phyloP scores from a whole-genome alignment of 805 yeast species.

The Sugiyamaella marilandica region DNA sequence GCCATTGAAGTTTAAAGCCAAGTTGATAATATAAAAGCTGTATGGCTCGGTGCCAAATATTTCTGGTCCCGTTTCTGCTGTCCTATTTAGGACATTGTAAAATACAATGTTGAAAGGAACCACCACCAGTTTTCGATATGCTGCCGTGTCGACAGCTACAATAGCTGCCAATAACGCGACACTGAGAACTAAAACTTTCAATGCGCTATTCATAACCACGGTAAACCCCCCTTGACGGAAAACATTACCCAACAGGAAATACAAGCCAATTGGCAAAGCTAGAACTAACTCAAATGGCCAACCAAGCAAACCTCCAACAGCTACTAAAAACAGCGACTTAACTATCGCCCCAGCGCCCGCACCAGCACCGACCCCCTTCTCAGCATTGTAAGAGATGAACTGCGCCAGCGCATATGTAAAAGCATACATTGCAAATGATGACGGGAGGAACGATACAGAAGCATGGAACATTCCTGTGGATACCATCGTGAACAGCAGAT shows the following conservation, averaged over 20 bases:
- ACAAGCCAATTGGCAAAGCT: slow-evolving; percentile 54
- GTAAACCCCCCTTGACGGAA: neutral
- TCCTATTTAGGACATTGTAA: slow-evolving; percentile 71
- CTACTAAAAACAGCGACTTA: slow-evolving; percentile 36
- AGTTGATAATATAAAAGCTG: slow-evolving; percentile 62
- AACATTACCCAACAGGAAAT: slow-evolving; percentile 17
- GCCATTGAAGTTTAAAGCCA: slow-evolving; percentile 69
- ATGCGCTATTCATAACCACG: slow-evolving; percentile 14
- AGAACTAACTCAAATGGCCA: slow-evolving; percentile 84
- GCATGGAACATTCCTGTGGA: slow-evolving; percentile 89
- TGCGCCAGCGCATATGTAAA: slow-evolving; percentile 33
- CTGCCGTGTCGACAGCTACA: slow-evolving; percentile 43
- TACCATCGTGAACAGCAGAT: slow-evolving; percentile 53
- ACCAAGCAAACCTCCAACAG: slow-evolving; percentile 74
- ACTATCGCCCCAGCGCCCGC: slow-evolving; percentile 7
- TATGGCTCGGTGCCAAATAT: slow-evolving; percentile 86
- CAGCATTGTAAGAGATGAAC: slow-evolving; percentile 9
- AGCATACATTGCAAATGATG: slow-evolving; percentile 62
- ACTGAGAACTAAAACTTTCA: slow-evolving; percentile 21
- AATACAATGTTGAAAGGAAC: slow-evolving; percentile 79
- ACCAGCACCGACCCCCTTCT: neutral
- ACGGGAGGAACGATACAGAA: slow-evolving; percentile 78
- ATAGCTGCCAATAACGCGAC: slow-evolving; percentile 23
- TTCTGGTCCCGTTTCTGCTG: slow-evolving; percentile 74
- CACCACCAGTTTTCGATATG: slow-evolving; percentile 55